Evolutionary conservation across 768 basidiomycete species (phyloP).

Genomic region (Pulveroboletus sp.): DNA sequence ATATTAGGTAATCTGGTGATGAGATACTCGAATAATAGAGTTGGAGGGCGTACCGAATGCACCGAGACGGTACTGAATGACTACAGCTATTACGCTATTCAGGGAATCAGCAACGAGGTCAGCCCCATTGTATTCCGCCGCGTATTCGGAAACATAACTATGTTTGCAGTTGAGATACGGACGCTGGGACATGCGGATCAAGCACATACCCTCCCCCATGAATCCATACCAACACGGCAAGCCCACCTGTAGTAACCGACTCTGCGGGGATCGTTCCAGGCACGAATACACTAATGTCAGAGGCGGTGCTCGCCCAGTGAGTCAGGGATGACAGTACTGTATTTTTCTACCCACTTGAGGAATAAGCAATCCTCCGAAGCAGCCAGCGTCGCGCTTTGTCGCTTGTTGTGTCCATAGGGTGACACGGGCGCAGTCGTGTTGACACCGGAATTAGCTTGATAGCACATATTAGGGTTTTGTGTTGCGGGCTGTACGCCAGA

Average conservation of each 20-base stretch:
- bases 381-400: not conserved
- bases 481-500: slow-evolving; percentile 26
- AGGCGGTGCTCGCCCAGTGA: no score
- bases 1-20: not conserved
- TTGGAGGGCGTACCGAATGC: slow-evolving; percentile 24
- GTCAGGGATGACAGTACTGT: not conserved
- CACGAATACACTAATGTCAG: slow-evolving; percentile 9
- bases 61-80: no score
- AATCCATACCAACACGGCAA: slow-evolving; percentile 36
- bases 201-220: slow-evolving; percentile 34
- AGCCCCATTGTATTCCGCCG: slow-evolving; percentile 13
- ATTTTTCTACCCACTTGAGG: slow-evolving; percentile 11
- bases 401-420: slow-evolving; percentile 1
- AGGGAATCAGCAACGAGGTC: slow-evolving; percentile 26
- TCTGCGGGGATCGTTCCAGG: slow-evolving; percentile 7
- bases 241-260: slow-evolving; percentile 1
- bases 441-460: slow-evolving; percentile 11
- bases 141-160: slow-evolving; percentile 25
- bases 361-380: slow-evolving; percentile 35
- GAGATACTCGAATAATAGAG: not conserved
- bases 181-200: not conserved
- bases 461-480: slow-evolving; percentile 25
- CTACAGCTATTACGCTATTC: slow-evolving; percentile 24
- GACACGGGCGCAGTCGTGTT: slow-evolving; percentile 7
- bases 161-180: not conserved